Evolutionary conservation across 805 yeast species (phyloP).

Genomic region (Vanderwaltozyma polyspora): DNA sequence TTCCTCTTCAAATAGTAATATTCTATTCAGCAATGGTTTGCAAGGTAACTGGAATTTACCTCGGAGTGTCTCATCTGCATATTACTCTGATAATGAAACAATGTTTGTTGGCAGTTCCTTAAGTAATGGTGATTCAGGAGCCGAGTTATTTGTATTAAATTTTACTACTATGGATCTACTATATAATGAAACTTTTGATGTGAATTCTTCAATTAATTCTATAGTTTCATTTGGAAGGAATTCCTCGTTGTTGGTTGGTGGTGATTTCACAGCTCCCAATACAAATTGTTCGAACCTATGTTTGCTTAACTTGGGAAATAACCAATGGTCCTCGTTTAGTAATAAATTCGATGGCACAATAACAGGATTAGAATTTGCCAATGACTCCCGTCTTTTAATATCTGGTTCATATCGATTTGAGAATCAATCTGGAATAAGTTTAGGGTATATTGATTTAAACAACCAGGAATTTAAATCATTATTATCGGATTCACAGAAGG

Average conservation of each 20-base stretch:
- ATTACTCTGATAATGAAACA: slow-evolving; percentile 19
- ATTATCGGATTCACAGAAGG: slow-evolving; percentile 2
- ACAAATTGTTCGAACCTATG: slow-evolving; percentile 55
- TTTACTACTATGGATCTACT: slow-evolving; percentile 38
- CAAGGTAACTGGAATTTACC: slow-evolving; percentile 10
- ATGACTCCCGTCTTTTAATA: slow-evolving; percentile 30
- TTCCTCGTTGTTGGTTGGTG: slow-evolving; percentile 48
- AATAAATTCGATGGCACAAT: slow-evolving; percentile 41
- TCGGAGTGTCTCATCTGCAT: slow-evolving; percentile 12
- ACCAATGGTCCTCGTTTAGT: slow-evolving; percentile 40
- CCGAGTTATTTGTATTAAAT: slow-evolving; percentile 18
- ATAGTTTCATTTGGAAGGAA: slow-evolving; percentile 32
- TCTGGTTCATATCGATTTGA: slow-evolving; percentile 44
- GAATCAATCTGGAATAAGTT: slow-evolving; percentile 32
- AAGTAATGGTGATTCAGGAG: neutral
- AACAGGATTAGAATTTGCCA: slow-evolving; percentile 40
- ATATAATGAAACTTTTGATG: slow-evolving; percentile 27
- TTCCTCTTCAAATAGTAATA: slow-evolving; percentile 17
- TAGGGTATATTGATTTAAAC: slow-evolving; percentile 25
- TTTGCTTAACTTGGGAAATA: slow-evolving; percentile 42
- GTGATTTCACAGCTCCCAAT: slow-evolving; percentile 53
- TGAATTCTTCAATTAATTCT: slow-evolving; percentile 31
- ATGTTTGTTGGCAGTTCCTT: slow-evolving; percentile 12
- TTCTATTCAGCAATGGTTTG: slow-evolving; percentile 5
- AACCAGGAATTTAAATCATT: slow-evolving; percentile 7